Evolutionary conservation across 23 red algal genomes (phyloP), one percentile per base, ranked within the genome.

Genomic region (Cyanidioschyzon merolae): DNA sequence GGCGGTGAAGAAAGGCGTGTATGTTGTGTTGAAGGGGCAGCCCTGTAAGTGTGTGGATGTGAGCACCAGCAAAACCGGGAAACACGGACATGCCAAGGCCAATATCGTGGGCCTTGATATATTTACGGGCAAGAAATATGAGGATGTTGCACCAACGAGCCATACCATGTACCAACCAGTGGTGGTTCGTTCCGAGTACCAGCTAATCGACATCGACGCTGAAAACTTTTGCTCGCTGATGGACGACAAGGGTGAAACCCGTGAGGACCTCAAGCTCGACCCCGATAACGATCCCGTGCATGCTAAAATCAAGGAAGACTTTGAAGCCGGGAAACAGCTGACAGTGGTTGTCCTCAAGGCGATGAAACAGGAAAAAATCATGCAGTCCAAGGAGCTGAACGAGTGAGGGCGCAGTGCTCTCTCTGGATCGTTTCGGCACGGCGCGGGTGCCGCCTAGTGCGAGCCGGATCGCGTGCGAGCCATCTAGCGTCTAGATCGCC

Each of bases 1-100:
- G 79, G 41, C 0, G 34, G 50, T 98, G 58, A 98, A 98, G 85
- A 98, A 98, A 80, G 89, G 89, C 29, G 41, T 85, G 38, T 80
- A 89, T 68, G 88, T 98, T 15, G 94, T 98, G 32, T 80, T 98
- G 81, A 98, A 98, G 76, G 94, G 94, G 34, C 91, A 91, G 54
- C 88, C 94, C n/a, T 98, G 94, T 81, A 98, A 98, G 67, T 87
- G 90, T 34, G 87, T 98, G 51, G 94, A 98, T 1, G 89, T 90
- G 39, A 90, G 87, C 27, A 98, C 94, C 15, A 90, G 87, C 21
- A 98, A 98, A 84, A 98, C 94, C 36, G 94, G 94, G 21, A 98
- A 98, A 78, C 94, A 98, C 75, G 94, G 94, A 12, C 94, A 98
- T 78, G 94, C 94, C 30, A 98, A 98, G 84, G 94, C 94, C 2